These are phyloP conservation scores for Cryphonectria naterciae DNA, from an alignment of 2,329 filamentous ascomycete species.

Conservation along the genomic window DNA sequence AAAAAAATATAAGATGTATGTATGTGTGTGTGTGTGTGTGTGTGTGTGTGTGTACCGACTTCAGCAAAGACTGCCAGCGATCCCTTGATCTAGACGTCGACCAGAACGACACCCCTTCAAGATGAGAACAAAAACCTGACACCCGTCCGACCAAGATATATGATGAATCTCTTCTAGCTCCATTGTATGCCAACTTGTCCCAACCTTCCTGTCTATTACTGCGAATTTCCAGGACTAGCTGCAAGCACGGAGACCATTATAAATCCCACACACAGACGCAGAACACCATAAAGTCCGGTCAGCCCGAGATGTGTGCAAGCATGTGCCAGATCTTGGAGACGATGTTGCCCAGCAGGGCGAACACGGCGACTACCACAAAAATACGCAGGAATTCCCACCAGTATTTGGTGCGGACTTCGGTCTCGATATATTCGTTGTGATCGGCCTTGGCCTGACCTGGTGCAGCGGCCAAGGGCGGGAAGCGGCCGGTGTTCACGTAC, in stretches of 20 bases:
- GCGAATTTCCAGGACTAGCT: neutral
- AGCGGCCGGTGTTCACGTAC: slow-evolving; percentile 76
- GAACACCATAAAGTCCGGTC: neutral
- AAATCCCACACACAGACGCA: neutral
- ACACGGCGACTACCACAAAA: slow-evolving; percentile 53
- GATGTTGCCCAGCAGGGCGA: slow-evolving; percentile 46
- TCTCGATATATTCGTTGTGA: slow-evolving; percentile 54
- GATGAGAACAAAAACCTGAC: neutral
- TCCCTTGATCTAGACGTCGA: neutral
- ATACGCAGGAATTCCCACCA: slow-evolving; percentile 61
- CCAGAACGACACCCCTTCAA: neutral
- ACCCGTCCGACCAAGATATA: neutral
- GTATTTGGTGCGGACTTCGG: slow-evolving; percentile 57
- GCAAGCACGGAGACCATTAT: neutral
- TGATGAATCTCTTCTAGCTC: neutral
- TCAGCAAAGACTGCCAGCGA: neutral
- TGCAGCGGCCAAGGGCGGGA: slow-evolving; percentile 68
- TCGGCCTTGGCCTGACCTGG: slow-evolving; percentile 42
- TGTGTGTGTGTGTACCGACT: neutral
- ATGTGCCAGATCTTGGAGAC: slow-evolving; percentile 36
- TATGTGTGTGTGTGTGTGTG: neutral
- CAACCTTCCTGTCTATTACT: neutral
- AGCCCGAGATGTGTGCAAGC: slow-evolving; percentile 8
- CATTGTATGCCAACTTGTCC: neutral
- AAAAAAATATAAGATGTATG: neutral